Evolutionary conservation across 2,329 filamentous ascomycete genomes (phyloP).

Genomic region (Penicillium fuscoglaucum): DNA sequence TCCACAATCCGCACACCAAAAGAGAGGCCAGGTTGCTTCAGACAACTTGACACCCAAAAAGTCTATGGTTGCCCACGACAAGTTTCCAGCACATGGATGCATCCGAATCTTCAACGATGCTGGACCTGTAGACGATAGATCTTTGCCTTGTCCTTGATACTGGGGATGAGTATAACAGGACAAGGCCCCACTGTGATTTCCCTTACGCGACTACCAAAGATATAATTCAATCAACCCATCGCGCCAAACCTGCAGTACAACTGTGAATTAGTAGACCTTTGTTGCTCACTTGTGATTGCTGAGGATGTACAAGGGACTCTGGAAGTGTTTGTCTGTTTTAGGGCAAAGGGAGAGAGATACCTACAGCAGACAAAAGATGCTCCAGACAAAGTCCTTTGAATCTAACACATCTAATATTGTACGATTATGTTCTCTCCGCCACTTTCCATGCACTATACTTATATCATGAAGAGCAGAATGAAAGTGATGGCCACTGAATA

Average conservation of each 20-base stretch:
- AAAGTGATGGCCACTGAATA: not conserved
- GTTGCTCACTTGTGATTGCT: not conserved
- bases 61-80: conserved; percentile 4
- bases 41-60: conserved; percentile 1
- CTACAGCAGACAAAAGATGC: not conserved
- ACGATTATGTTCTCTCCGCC: not conserved
- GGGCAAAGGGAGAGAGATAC: not conserved
- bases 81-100: conserved; percentile 17
- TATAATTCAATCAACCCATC: conserved; percentile 17
- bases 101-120: conserved; percentile 32
- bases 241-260: conserved; percentile 20
- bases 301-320: not conserved
- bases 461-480: not conserved
- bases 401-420: not conserved
- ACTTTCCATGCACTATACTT: not conserved
- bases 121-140: conserved; percentile 29
- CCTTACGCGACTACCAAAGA: conserved; percentile 24
- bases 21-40: conserved; percentile 8
- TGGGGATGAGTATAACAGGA: conserved; percentile 3
- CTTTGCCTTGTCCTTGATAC: conserved; percentile 12
- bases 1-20: conserved; percentile 21
- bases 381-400: not conserved
- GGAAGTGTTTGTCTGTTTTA: not conserved
- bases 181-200: conserved; percentile 15
- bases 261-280: conserved; percentile 7